Percentiles rank a stretch among this genome's conserved stretches.
Evolutionary conservation across 768 basidiomycete species (phyloP).

Genomic region (Phanerochaete sordida): DNA sequence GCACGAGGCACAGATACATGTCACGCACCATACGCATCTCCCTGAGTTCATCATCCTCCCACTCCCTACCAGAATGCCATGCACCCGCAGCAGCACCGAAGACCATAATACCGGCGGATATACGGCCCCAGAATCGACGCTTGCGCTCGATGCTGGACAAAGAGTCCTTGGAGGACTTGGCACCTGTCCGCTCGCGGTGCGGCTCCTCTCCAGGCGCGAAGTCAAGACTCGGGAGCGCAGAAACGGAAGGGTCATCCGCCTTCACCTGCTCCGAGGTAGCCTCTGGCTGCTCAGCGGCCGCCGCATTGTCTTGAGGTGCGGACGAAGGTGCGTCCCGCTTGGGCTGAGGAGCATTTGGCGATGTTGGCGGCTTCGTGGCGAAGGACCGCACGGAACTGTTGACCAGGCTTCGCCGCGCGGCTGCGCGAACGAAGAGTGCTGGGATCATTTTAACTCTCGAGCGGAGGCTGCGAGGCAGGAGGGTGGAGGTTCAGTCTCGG

Average conservation of each 20-base stretch:
- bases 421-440: slow-evolving; percentile 3
- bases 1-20: not conserved
- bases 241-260: not conserved
- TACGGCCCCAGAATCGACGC: slow-evolving; percentile 52
- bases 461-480: not conserved
- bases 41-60: slow-evolving; percentile 70
- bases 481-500: slow-evolving; percentile 1
- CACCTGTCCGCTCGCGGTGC: slow-evolving; percentile 59
- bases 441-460: slow-evolving; percentile 2
- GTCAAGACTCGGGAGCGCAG: slow-evolving; percentile 51
- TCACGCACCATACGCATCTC: slow-evolving; percentile 55
- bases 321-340: not conserved
- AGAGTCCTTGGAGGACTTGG: slow-evolving; percentile 72
- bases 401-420: not conserved
- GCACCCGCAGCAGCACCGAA: slow-evolving; percentile 55
- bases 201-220: slow-evolving; percentile 52
- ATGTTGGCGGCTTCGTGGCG: not conserved
- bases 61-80: slow-evolving; percentile 73
- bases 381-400: not conserved
- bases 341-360: not conserved
- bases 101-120: slow-evolving; percentile 50
- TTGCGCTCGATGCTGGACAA: slow-evolving; percentile 76
- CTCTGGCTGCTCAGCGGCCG: not conserved
- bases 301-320: not conserved
- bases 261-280: not conserved